A percentile compares a stretch with the other conserved stretches of the same genome.
These are phyloP conservation scores for Nicotiana obtusifolia DNA, from an alignment of 257 asterid species.

Conservation along the genomic window DNA sequence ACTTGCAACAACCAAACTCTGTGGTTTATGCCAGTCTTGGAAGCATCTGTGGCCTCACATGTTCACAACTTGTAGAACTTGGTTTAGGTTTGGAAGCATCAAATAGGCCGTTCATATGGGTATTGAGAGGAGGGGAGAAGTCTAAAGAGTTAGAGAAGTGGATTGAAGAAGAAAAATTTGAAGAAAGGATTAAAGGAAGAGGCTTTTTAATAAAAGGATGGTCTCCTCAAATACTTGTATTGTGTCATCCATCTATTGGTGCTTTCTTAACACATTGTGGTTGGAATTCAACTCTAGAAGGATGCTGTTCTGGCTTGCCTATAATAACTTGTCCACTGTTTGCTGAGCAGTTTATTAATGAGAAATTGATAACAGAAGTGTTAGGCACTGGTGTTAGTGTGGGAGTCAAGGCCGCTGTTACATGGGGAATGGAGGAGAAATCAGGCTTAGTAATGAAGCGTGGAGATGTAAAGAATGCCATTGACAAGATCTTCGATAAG, in stretches of 20 bases:
- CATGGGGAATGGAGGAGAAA: constrained; percentile 73
- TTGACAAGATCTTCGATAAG: constrained; percentile 34
- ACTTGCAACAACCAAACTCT: constrained; percentile 21
- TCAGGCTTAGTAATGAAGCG: constrained; percentile 48
- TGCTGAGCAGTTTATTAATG: constrained; percentile 75
- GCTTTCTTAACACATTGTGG: constrained; percentile 83
- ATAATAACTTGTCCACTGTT: constrained; percentile 80
- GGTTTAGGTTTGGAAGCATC: constrained; percentile 39
- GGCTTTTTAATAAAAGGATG: constrained; percentile 71
- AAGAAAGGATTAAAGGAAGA: constrained; percentile 42
- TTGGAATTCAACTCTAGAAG: constrained; percentile 83
- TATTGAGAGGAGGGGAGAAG: constrained; percentile 31
- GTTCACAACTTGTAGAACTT: constrained; percentile 29
- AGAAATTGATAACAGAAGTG: constrained; percentile 46
- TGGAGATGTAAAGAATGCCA: constrained; percentile 37
- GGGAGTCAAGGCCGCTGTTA: constrained; percentile 61
- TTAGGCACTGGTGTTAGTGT: constrained; percentile 53
- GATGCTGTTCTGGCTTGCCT: constrained; percentile 60
- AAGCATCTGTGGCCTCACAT: constrained; percentile 26
- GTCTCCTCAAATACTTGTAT: constrained; percentile 76
- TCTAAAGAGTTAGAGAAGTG: constrained; percentile 48
- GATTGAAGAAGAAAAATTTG: constrained; percentile 50
- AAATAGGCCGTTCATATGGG: constrained; percentile 39
- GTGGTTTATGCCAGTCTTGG: constrained; percentile 44
- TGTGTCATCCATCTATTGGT: constrained; percentile 53